Conservation (phyloP, 2,329 filamentous ascomycete genomes). For the Cladosporium sp. region DNA sequence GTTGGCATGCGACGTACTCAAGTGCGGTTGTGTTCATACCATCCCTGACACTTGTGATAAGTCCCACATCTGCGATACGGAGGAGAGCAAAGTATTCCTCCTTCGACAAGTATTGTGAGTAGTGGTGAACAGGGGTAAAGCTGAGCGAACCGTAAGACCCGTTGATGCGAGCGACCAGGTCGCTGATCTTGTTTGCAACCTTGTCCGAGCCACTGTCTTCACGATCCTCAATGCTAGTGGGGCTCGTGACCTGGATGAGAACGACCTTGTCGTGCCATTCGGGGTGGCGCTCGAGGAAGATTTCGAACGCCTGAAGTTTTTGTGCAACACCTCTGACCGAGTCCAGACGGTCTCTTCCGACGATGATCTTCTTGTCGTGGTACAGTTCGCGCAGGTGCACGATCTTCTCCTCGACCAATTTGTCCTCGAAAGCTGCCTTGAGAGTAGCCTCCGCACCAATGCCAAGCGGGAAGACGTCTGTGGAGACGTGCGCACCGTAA, state of each 20-base stretch:
- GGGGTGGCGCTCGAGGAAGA: constrained; percentile 85
- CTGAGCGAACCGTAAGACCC: constrained; percentile 84
- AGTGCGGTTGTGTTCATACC: constrained; percentile 98
- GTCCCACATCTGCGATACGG: constrained; percentile 81
- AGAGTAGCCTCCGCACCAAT: constrained; percentile 85
- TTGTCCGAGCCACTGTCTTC: constrained; percentile 71
- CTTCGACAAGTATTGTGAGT: constrained; percentile 85
- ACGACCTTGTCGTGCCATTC: constrained; percentile 92
- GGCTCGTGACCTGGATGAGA: constrained; percentile 88
- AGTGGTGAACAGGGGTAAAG: constrained; percentile 90
- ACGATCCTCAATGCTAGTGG: constrained; percentile 66
- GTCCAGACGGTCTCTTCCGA: constrained; percentile 90
- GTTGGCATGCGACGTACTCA: constrained; percentile 92
- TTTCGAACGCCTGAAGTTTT: constrained; percentile 91
- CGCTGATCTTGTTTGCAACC: constrained; percentile 84
- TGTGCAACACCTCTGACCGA: constrained; percentile 92
- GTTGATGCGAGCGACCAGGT: constrained; percentile 88
- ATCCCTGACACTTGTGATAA: constrained; percentile 94
- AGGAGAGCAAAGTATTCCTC: constrained; percentile 96
- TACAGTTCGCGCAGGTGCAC: constrained; percentile 73
- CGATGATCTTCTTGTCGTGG: constrained; percentile 89
- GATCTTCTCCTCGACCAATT: constrained; percentile 71
- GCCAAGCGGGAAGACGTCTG: constrained; percentile 92
- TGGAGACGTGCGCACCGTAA: constrained; percentile 83
- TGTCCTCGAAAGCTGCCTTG: constrained; percentile 66